phyloP scores from a whole-genome alignment of 495 filamentous ascomycete genomes.

The Xylaria sp. region DNA sequence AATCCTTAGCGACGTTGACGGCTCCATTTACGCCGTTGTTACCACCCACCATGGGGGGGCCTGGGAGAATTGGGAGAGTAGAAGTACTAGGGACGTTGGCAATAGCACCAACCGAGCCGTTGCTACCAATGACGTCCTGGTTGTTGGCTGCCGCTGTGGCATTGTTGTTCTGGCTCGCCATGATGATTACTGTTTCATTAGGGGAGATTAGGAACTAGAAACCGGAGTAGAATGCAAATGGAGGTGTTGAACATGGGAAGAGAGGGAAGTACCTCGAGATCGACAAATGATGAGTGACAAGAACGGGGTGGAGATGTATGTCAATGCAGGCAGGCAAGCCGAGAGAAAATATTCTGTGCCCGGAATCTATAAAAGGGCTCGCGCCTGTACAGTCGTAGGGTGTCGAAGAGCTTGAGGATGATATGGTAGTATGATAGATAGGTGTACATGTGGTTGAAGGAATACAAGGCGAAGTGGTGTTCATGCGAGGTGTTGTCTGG shows the following conservation, averaged over 20 bases:
- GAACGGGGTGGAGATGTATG: not conserved
- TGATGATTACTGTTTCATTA: too few relatives aligned
- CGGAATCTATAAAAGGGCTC: not conserved
- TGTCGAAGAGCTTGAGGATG: not conserved
- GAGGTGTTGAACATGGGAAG: not conserved
- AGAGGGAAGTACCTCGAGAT: not conserved
- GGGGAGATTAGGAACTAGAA: not conserved
- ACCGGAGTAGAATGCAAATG: not conserved
- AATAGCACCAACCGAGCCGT: too few relatives aligned
- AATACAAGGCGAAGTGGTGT: not conserved
- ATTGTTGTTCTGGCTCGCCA: too few relatives aligned
- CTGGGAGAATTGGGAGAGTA: too few relatives aligned
- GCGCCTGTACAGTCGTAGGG: not conserved
- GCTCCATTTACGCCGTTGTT: not conserved
- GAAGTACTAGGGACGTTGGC: too few relatives aligned
- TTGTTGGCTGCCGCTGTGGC: too few relatives aligned
- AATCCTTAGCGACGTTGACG: not conserved
- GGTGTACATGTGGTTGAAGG: not conserved
- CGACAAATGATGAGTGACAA: not conserved
- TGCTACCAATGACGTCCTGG: too few relatives aligned
- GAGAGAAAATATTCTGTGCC: not conserved
- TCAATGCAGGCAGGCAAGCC: not conserved
- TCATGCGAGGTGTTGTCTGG: not conserved
- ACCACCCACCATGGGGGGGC: not conserved
- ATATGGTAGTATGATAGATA: too few relatives aligned